Base-by-base conservation (phyloP, 78 protist species). In the Cavenderia fasciculata region DNA sequence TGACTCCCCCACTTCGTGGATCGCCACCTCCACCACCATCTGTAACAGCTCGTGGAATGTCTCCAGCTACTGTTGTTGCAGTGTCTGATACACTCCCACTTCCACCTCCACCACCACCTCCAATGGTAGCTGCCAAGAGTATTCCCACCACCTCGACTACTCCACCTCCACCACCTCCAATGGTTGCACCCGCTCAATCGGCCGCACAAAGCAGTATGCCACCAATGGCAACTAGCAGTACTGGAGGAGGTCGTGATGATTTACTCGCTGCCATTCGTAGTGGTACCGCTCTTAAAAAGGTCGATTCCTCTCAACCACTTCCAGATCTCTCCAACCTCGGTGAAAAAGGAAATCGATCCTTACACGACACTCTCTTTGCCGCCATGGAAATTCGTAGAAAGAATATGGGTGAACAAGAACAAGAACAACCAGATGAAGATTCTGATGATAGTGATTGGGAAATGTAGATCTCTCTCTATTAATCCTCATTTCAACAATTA, bases 121-220 rank as follows among this genome's bases (percentile, higher is more conserved):
- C 19, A 65, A 40, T 56, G 31, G 14, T 18, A 18, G 54, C 12
- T 49, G 54, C 12, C 14, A 14, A 14, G 12, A 14, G 54, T 25
- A 16, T 34, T 31, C 14, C 66, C 41, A 34, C 71, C 0, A n/a
- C 69, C 40, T 14, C 33, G 27, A 2, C 57, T 12, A 23, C 16
- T n/a, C 49, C 63, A 38, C 87, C 87, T 41, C 86, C 86, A n/a
- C 86, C 73, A 10, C 86, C 86, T 19, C 86, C 86, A 43, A 54
- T 49, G 47, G 6, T 33, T 14, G 86, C 40, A 14, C 18, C 86
- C 31, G 66, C 86, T 27, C 33, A 74, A 23, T 4, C 41, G 46
- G 44, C 86, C 18, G 12, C 29, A 21, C 4, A 41, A 0, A 21
- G 74, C 2, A 31, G 41, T 2, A 21, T 57, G 4, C 77, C 74